Base-by-base conservation (phyloP, 2,329 filamentous ascomycete species). In the Fusarium citri region DNA sequence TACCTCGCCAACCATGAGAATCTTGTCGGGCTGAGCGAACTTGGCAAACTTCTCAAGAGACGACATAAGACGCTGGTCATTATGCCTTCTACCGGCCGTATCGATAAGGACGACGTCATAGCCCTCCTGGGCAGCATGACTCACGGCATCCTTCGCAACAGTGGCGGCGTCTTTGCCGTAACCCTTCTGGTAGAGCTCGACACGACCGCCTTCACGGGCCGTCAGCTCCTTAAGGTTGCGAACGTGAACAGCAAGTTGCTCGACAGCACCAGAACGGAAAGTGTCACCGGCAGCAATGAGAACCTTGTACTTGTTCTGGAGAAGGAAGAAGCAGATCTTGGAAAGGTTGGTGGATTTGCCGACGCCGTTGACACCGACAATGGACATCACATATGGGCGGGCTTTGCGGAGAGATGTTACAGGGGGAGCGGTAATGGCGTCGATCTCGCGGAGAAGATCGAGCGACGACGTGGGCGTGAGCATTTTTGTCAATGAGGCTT, bases 141-240 rank as follows among this genome's bases (percentile, higher is more conserved):
- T 80, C n/a, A 99, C 94, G 1, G 96, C 95, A 75, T 98, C 96
- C 78, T 95, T 94, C 45, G 96, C 96, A 47, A 99, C 95, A 41
- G 94, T 92, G 14, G 97, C 97, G 0, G 97, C 96, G 77, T 99
- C 97, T 78, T 98, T 98, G 75, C 96, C 96, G 78, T 99, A 99
- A 37, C 96, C 96, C 82, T 97, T 96, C 78, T 99, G 94, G 81
- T 97, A 99, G 50, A 99, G 85, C 78, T 97, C 94, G 50, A 99
- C 93, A 59, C 89, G 83, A 28, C 93, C 93, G 47, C 92, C 92
- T 80, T 98, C 94, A 68, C 96, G 90, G 54, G 89, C 87, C 8
- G 91, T 93, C 31, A 99, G 87, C 80, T 99, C 95, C 77, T 93
- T 94, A 68, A 99, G 85, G 78, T 98, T 98, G 62, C 93, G 91